Percentiles rank a stretch among this genome's conserved stretches.
Evolutionary conservation across 768 basidiomycete genomes (phyloP).

Genomic region (Termitomyces sp.): DNA sequence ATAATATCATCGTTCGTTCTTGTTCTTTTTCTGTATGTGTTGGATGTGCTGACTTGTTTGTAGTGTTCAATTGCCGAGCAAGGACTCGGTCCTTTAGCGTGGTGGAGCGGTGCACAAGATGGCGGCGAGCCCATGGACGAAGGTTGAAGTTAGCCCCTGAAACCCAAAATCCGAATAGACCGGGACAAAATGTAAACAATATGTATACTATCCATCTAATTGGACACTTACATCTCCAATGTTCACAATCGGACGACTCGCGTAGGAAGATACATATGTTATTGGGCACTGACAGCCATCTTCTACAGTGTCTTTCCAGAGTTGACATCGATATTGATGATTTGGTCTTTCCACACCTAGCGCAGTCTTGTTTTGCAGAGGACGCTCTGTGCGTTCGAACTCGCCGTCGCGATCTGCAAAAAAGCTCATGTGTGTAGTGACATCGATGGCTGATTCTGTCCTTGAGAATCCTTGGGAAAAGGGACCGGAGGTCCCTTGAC

Average conservation of each 20-base stretch:
- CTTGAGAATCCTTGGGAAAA: too few relatives aligned
- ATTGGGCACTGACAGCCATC: background rate
- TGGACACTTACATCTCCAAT: background rate
- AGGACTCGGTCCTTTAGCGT: conserved; percentile 68
- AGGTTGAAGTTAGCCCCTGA: conserved; percentile 16
- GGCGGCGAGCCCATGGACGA: conserved; percentile 40
- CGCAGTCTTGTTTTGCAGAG: too few relatives aligned
- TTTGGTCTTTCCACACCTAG: too few relatives aligned
- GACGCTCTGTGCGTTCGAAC: too few relatives aligned
- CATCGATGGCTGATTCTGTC: too few relatives aligned
- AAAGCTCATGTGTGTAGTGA: too few relatives aligned
- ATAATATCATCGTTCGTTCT: conserved; percentile 58
- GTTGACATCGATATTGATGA: too few relatives aligned
- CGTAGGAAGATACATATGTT: background rate
- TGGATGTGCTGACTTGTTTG: background rate
- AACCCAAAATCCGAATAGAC: background rate
- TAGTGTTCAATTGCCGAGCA: conserved; percentile 85
- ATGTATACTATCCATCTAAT: background rate
- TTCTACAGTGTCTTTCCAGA: too few relatives aligned
- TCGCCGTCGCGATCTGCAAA: too few relatives aligned
- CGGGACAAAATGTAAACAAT: conserved; percentile 1
- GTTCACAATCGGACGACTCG: background rate
- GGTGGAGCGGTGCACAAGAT: conserved; percentile 63
- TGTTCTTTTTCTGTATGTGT: background rate
- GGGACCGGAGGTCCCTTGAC: too few relatives aligned